Evolutionary conservation across 345 rosid genomes (phyloP).

Genomic region (Melaleuca quinquenervia): DNA sequence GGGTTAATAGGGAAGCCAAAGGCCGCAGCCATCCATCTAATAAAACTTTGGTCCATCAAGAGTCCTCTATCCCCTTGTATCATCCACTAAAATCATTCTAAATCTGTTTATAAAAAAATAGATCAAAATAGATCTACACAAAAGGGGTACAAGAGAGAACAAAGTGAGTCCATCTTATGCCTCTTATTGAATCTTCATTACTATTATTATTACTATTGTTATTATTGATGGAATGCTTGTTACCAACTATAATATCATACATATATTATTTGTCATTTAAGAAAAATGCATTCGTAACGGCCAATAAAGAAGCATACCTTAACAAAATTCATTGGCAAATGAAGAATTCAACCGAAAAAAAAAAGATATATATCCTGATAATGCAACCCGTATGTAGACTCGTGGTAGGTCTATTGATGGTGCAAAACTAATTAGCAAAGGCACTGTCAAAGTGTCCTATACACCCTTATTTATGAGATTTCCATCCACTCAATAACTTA

Average conservation of each 20-base stretch:
- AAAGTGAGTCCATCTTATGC: too few relatives aligned
- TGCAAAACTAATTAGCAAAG: neutral
- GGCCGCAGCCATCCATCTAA: neutral
- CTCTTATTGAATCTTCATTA: too few relatives aligned
- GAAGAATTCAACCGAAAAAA: neutral
- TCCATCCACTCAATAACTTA: neutral
- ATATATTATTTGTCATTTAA: neutral
- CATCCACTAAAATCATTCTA: neutral
- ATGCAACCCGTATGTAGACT: neutral
- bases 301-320: neutral
- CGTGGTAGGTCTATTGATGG: neutral
- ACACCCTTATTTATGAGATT: neutral
- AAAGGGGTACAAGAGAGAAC: neutral
- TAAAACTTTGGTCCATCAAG: neutral
- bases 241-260: neutral
- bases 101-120: too few relatives aligned
- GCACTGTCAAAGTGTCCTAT: neutral
- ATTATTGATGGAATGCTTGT: neutral
- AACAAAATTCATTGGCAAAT: neutral
- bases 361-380: neutral
- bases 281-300: neutral
- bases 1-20: neutral
- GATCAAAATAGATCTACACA: too few relatives aligned
- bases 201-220: neutral
- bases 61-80: neutral